phyloP scores from a whole-genome alignment of 306 rosid genomes.

The Castanea crenata region DNA sequence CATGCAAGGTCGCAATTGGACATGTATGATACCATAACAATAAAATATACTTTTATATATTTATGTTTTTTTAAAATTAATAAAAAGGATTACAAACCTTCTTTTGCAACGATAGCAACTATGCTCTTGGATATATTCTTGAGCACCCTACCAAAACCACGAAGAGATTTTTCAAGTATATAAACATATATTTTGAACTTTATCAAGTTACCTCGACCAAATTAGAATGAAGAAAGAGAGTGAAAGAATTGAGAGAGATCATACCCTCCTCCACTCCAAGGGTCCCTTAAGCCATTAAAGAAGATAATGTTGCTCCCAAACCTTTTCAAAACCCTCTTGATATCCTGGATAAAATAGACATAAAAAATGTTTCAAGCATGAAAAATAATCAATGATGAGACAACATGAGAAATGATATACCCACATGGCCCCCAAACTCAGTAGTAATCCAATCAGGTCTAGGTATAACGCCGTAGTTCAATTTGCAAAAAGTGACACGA shows the following conservation, averaged over 20 bases:
- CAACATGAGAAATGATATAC: background rate
- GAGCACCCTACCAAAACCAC: constrained; percentile 48
- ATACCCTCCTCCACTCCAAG: constrained; percentile 99
- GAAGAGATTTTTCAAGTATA: background rate
- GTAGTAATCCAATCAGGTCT: constrained; percentile 77
- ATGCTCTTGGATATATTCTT: constrained; percentile 56
- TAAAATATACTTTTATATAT: no score
- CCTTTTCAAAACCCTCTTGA: constrained; percentile 56
- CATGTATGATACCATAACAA: no score
- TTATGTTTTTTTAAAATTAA: no score
- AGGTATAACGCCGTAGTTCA: constrained; percentile 20
- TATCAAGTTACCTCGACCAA: background rate
- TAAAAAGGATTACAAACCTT: constrained; percentile 40
- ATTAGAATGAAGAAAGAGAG: background rate
- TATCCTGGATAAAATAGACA: constrained; percentile 38
- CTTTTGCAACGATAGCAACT: constrained; percentile 72
- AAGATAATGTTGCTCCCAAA: constrained; percentile 81
- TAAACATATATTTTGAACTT: background rate
- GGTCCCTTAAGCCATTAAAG: constrained; percentile 92
- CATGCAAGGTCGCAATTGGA: no score
- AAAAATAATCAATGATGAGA: background rate
- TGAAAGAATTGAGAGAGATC: background rate
- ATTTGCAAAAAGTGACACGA: constrained; percentile 21
- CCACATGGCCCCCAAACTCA: constrained; percentile 72
- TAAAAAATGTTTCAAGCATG: background rate